A percentile compares a stretch with the other conserved stretches of the same genome.
Evolutionary conservation across 1,284 basidiomycete species (phyloP).

Genomic region (Athelia psychrophila): DNA sequence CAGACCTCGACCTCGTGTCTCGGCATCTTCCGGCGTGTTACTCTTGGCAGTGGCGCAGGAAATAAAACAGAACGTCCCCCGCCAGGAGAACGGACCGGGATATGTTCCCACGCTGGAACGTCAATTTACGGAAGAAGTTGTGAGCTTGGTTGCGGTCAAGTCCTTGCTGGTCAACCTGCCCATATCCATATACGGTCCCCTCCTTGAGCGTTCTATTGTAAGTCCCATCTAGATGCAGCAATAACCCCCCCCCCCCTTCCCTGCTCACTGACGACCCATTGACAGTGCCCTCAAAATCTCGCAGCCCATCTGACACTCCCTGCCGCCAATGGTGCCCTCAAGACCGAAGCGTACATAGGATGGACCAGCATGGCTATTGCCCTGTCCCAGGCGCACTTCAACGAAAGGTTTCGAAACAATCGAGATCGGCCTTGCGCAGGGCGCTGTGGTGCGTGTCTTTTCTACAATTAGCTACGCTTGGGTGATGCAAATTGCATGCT

Average conservation of each 20-base stretch:
- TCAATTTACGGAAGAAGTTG: too few species aligned
- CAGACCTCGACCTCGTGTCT: too few species aligned
- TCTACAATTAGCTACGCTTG: not conserved
- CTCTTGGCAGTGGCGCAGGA: too few species aligned
- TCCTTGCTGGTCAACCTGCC: conserved; percentile 93
- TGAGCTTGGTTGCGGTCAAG: too few species aligned
- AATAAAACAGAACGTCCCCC: too few species aligned
- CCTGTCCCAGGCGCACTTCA: conserved; percentile 76
- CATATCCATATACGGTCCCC: conserved; percentile 85
- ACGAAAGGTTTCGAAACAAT: conserved; percentile 71
- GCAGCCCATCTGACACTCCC: conserved; percentile 67
- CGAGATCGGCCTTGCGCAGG: conserved; percentile 80
- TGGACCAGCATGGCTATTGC: conserved; percentile 93
- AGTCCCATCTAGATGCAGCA: conserved; percentile 23
- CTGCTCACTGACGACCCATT: too few species aligned
- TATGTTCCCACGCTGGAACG: too few species aligned
- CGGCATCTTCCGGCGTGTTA: too few species aligned
- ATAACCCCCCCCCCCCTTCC: conserved; percentile 4
- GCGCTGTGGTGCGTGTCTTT: conserved; percentile 68
- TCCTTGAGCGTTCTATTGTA: conserved; percentile 83
- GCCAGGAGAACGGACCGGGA: too few species aligned
- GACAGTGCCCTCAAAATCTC: conserved; percentile 87
- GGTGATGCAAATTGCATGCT: not conserved
- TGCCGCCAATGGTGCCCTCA: conserved; percentile 22
- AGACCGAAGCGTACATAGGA: conserved; percentile 75